Base-by-base conservation (phyloP, 2,329 filamentous ascomycete genomes). In the Fusarium incarnatum region DNA sequence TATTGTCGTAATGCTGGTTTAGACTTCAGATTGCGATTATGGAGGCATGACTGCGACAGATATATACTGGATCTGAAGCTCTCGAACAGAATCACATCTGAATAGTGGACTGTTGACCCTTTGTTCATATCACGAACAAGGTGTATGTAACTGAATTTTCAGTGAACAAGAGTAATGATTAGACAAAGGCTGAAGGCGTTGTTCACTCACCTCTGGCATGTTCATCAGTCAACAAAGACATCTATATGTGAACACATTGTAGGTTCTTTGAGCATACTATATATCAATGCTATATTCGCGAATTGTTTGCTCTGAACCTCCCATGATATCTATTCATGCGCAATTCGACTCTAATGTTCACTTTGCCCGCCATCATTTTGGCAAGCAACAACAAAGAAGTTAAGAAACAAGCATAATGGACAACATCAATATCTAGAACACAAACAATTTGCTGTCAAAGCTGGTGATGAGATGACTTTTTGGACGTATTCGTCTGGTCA, bases 81-180 rank as follows among this genome's bases (percentile, higher is more conserved):
- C 8, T 18, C 40, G 23, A 42, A 42, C 20, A 47, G 12, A 57
- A 27, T 9, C 10, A 30, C 23, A 25, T 20, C 10, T 32, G 13
- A 9, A 12, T 16, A 22, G 16, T 53, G 52, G 48, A 48, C 58
- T 30, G 13, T 4, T 6, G 12, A 20, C 40, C 32, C 48, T 67
- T 67, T 67, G 62, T 67, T 28, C 22, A 28, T 27, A 34, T 47
- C 13, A n/a, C 16, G 57, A 44, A 64, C 57, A 64, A 64, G 30
- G 34, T 28, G 32, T 32, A 15, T 37, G 47, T 25, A 25, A 42
- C 22, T 41, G n/a, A 23, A 23, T 8, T 6, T 18, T 28, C 10
- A 27, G 37, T 28, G 48, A 50, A 44, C 42, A 42, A 54, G 40
- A 42, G 23, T 34, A 7, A 20, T 6, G 22, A 10, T 32, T 20